Base-by-base conservation (phyloP, 2,329 filamentous ascomycete genomes). In the Whalleya microplaca region DNA sequence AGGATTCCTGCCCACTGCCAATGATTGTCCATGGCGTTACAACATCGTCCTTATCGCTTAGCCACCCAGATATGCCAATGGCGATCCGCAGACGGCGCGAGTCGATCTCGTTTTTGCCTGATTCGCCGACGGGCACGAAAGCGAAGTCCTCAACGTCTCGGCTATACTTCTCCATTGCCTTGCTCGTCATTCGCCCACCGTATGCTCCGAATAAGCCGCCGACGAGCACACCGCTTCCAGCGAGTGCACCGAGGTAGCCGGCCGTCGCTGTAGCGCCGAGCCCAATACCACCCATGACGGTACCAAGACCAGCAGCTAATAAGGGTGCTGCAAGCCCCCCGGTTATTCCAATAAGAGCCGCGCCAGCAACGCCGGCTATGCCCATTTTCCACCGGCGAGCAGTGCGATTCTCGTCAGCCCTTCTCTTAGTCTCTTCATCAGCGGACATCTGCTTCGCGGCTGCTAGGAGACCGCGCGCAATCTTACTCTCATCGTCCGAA, bases 151-250 rank as follows among this genome's bases (percentile, higher is more conserved):
- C 86, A 12, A 98, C 89, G 64, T 96, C 91, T 64, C 86, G 85
- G 5, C 90, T 85, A 69, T 96, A 96, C 29, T 88, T 82, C 62
- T 96, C 92, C 82, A 98, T 90, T 78, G 93, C 92, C 70, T 92
- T 87, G 37, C 88, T 86, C 0, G 90, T 91, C 81, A 96, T 94
- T 40, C 87, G 85, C 0, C 88, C 87, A 6, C 90, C 90, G 66
- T 96, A 96, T 2, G 95, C 91, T 1, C 94, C 94, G 67, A 98
- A 96, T 10, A 98, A 76, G 19, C 90, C 85, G 5, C 92, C 94
- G 7, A 96, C 88, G 14, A 94, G 78, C 6, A 94, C 83, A 3
- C 88, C 84, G 56, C 89, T 94, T 40, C 93, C 88, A 1, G 92
- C 90, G 64, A 97, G 80, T 9, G 88, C 83, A 3, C 94, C 94